Evolutionary conservation across 768 basidiomycete species (phyloP).

Genomic region (Boletus huronensis): DNA sequence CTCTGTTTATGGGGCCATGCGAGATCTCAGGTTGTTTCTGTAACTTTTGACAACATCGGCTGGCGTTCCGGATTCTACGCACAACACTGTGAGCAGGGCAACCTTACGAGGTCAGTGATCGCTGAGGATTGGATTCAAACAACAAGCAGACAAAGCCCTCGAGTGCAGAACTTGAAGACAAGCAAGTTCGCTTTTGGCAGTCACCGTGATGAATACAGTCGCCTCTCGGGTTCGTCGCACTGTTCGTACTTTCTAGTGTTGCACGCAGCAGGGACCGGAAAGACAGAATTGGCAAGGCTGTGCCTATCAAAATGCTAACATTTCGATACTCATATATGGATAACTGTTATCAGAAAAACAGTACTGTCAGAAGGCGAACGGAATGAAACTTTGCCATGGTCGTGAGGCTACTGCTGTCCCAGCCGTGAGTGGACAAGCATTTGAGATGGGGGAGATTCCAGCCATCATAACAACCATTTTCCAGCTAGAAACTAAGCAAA

Average conservation of each 20-base stretch:
- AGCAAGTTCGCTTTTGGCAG: background rate
- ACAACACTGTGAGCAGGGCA: too few species aligned
- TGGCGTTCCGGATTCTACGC: too few species aligned
- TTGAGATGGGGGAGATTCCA: too few species aligned
- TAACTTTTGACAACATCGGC: too few species aligned
- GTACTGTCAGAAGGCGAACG: background rate
- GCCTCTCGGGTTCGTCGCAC: background rate
- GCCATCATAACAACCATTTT: background rate
- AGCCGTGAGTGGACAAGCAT: too few species aligned
- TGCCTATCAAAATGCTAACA: slow-evolving; percentile 18
- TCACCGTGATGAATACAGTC: too few species aligned
- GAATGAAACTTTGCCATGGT: background rate
- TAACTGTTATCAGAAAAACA: slow-evolving; percentile 15
- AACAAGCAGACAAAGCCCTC: background rate
- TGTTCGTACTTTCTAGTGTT: background rate
- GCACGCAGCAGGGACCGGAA: background rate
- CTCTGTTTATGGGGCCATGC: too few species aligned
- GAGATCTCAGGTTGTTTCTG: too few species aligned
- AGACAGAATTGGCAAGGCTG: background rate
- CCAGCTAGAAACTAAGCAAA: slow-evolving; percentile 2
- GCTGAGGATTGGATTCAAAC: too few species aligned
- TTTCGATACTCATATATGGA: slow-evolving; percentile 6
- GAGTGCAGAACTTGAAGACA: background rate
- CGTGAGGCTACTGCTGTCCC: background rate
- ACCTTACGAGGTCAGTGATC: too few species aligned